A percentile compares a stretch with the other conserved stretches of the same genome.
Conservation (phyloP, 116 monocot species). For the Trichopus zeylanicus region DNA sequence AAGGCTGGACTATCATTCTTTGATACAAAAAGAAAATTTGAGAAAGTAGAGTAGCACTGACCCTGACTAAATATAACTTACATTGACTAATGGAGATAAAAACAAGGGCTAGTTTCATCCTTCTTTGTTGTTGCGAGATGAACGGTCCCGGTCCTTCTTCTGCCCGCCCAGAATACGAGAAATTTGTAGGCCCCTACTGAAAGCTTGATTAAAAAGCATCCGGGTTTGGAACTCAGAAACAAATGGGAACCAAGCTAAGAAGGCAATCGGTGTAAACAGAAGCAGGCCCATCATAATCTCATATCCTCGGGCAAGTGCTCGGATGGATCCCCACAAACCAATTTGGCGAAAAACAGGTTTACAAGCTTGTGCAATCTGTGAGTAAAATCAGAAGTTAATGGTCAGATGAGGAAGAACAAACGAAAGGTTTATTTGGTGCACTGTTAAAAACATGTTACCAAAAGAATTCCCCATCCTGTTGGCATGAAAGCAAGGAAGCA, state of each 20-base stretch:
- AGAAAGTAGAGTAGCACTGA: too few relatives aligned
- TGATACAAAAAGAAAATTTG: too few relatives aligned
- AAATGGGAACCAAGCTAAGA: slow-evolving; percentile 38
- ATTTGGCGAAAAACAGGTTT: slow-evolving; percentile 20
- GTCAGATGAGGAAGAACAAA: not conserved
- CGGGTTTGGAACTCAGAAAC: slow-evolving; percentile 43
- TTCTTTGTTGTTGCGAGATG: slow-evolving; percentile 7
- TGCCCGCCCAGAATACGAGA: slow-evolving; percentile 24
- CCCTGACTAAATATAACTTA: too few relatives aligned
- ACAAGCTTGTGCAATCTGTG: slow-evolving; percentile 29
- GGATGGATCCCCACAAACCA: slow-evolving; percentile 31
- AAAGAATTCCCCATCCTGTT: slow-evolving; percentile 87
- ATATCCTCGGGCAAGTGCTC: slow-evolving; percentile 30
- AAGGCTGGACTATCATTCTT: too few relatives aligned
- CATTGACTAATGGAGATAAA: too few relatives aligned
- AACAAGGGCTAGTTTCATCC: too few relatives aligned
- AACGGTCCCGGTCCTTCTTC: slow-evolving; percentile 7
- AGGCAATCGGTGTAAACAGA: slow-evolving; percentile 28
- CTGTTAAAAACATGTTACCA: slow-evolving; percentile 27
- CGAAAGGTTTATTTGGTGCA: not conserved
- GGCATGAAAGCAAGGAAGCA: slow-evolving; percentile 92
- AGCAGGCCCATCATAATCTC: slow-evolving; percentile 34
- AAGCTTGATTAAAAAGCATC: slow-evolving; percentile 46
- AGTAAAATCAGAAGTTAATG: not conserved
- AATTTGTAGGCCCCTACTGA: slow-evolving; percentile 38